Percentiles rank a stretch among this genome's conserved stretches.
Evolutionary conservation across 2,329 filamentous ascomycete genomes (phyloP).

Genomic region (Sporothrix brunneoviolacea): DNA sequence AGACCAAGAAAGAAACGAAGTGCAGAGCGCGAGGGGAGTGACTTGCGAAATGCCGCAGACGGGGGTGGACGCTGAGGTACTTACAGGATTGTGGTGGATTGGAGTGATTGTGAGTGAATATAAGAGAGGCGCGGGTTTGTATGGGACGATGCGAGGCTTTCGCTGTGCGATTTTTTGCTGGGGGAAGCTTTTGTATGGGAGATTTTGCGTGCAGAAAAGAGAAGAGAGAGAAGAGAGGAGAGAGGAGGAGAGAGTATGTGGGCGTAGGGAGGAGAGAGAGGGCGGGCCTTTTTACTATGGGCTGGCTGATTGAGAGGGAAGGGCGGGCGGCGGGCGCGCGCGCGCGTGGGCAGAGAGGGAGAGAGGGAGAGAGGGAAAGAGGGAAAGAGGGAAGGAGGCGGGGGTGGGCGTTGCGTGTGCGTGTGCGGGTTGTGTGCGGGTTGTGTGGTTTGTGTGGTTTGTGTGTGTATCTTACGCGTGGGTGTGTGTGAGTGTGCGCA

Average conservation of each 20-base stretch:
- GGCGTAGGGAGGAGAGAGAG: conserved; percentile 47
- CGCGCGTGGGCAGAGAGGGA: conserved; percentile 5
- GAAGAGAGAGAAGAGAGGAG: conserved; percentile 48
- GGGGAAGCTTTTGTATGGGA: conserved; percentile 53
- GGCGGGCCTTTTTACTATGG: conserved; percentile 58
- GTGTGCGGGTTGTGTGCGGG: neutral
- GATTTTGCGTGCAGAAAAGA: conserved; percentile 34
- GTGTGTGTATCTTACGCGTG: conserved; percentile 14
- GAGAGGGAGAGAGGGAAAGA: neutral
- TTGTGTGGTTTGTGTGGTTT: conserved; percentile 14
- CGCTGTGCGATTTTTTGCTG: conserved; percentile 37
- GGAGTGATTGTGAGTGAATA: conserved; percentile 34
- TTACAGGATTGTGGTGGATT: conserved; percentile 43
- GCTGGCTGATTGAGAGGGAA: conserved; percentile 49
- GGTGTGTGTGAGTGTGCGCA: conserved; percentile 5
- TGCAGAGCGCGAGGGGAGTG: conserved; percentile 21
- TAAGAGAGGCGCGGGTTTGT: conserved; percentile 34
- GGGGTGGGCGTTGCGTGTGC: conserved; percentile 21
- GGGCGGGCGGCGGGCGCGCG: neutral
- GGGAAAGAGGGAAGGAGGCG: conserved; percentile 13
- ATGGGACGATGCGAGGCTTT: conserved; percentile 33
- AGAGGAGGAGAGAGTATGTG: conserved; percentile 53
- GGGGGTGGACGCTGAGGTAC: conserved; percentile 41
- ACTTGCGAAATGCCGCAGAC: conserved; percentile 36
- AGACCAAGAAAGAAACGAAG: neutral